Evolutionary conservation across 2,329 filamentous ascomycete genomes (phyloP), one percentile per base, ranked within the genome.

Genomic region (Talaromyces sp.): DNA sequence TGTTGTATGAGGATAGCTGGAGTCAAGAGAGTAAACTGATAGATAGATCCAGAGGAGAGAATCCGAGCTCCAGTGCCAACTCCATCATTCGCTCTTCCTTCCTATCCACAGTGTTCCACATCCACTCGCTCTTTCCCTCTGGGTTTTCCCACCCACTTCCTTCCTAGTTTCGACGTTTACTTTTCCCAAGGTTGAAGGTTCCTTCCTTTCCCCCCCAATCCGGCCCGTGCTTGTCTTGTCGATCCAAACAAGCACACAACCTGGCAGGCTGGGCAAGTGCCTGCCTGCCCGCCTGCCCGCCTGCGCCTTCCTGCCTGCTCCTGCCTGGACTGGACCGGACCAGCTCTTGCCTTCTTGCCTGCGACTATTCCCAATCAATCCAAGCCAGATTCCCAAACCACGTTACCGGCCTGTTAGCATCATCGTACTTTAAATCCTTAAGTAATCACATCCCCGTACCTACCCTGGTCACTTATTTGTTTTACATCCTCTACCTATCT

Each of bases 161-260:
- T 25, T n/a, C 25, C n/a, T 46, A 17, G 15, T 21, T 43, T 17
- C 41, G n/a, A 6, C 15, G 21, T 13, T 11, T 5, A 17, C 11
- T 5, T 43, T n/a, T 48, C 28, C 25, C 19, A 48, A 52, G 48
- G 48, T 39, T 50, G n/a, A n/a, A n/a, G n/a, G n/a, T n/a, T n/a
- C n/a, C n/a, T n/a, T n/a, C n/a, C 54, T 33, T 45, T 50, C 35
- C 54, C 21, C 50, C 41, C 51, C 51, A 45, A 40, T 43, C 41
- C 41, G 43, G 57, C 53, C 57, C 57, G 57, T 59, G 57, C 57
- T 59, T 56, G 57, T 37, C 53, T 52, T 59, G 57, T 59, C 57
- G 57, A 59, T 59, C 57, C 57, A 55, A 51, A 59, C 57, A 52
- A 46, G 43, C 51, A n/a, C n/a, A n/a, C n/a, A n/a, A n/a, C n/a